Evolutionary conservation across 202 grass and related monocot species (phyloP).

Genomic region (Carex arenaria): DNA sequence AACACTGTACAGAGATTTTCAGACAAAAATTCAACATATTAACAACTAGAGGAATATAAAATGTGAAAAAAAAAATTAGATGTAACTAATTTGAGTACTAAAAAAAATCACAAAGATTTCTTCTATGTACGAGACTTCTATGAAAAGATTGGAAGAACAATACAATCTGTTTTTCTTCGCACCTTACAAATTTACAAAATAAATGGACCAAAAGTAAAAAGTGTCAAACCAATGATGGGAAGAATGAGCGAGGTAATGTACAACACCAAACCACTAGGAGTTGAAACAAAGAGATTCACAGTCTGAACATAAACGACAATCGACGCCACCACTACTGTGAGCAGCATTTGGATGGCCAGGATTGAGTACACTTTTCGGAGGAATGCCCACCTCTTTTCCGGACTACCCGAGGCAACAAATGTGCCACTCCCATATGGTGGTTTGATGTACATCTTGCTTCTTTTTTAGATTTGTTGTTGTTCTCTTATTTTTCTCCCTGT

Average conservation of each 20-base stretch:
- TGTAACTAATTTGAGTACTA: too few species aligned
- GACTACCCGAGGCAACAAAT: conserved; percentile 48
- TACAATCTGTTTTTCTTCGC: background rate
- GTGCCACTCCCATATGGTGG: conserved; percentile 34
- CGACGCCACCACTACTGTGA: conserved; percentile 57
- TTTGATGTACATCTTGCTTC: conserved; percentile 50
- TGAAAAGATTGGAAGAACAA: background rate
- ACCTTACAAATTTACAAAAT: background rate
- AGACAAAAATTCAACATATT: background rate
- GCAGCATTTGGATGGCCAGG: conserved; percentile 67
- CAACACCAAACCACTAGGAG: conserved; percentile 40
- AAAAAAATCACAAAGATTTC: too few species aligned
- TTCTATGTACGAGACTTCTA: too few species aligned
- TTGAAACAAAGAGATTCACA: conserved; percentile 60
- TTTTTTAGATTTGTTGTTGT: too few species aligned
- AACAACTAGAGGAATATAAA: background rate
- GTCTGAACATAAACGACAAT: conserved; percentile 54
- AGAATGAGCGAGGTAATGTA: conserved; percentile 81
- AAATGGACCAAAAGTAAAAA: background rate
- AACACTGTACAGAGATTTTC: conserved; percentile 36
- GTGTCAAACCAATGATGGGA: conserved; percentile 47
- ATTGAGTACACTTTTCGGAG: conserved; percentile 70
- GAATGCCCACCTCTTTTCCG: conserved; percentile 64
- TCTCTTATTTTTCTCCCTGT: background rate
- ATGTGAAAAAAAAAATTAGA: too few species aligned